Evolutionary conservation across 305 asterid genomes (phyloP), one percentile per base, ranked within the genome.

Genomic region (Fraxinus velutina): DNA sequence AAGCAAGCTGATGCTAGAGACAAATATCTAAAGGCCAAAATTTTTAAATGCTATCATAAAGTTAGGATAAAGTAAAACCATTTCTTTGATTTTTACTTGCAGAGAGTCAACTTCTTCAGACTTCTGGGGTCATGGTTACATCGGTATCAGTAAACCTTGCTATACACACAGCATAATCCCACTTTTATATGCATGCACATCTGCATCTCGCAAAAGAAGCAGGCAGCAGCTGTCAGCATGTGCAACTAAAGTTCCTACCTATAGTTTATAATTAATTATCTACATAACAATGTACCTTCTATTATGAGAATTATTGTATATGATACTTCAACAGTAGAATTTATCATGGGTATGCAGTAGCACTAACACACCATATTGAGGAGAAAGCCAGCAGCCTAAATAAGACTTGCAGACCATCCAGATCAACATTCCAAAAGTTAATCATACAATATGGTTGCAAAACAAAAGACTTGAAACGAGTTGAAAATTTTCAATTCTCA

Each of bases 291-390:
- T 29, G 42, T n/a, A 70, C 42, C 39, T 70, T 70, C 37, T 70
- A 15, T 70, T 70, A 15, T 10, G 0, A 30, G 75, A 29, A 13
- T 24, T 12, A 68, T 24, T 29, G 74, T 24, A 10, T 32, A 70
- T 70, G 75, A 70, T 70, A 70, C 75, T 30, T 70, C 75, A 70
- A 15, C 75, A 13, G 42, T 70, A 30, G 39, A 70, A 70, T 70
- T 13, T 70, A 66, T 15, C 73, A 27, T 10, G 17, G 17, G 36
- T 9, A 27, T 12, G 13, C 36, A 66, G 36, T 24, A 70, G 19
- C 3, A 68, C 21, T 12, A 68, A 68, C 9, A 27, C 73, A 27
- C 32, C 37, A 68, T 68, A 29, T 29, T 4, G 39, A 68, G 74
- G 74, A 68, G 74, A 68, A 64, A 66, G 36, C 36, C 74, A 68